Evolutionary conservation across 1,139 yeast genomes (phyloP).

Genomic region (Tardiomyces blankii): DNA sequence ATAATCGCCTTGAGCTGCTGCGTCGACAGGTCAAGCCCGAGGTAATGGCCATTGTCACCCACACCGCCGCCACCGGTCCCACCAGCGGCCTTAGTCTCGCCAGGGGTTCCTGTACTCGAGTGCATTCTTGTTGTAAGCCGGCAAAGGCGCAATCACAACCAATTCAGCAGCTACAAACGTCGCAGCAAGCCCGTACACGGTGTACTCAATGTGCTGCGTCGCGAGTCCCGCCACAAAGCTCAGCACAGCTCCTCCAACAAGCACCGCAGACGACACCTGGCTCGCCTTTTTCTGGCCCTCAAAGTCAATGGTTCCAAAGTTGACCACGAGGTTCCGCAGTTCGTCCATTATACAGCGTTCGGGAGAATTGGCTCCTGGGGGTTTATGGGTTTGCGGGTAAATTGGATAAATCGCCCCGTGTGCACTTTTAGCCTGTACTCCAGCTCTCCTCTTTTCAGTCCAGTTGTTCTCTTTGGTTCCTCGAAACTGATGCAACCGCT

Average conservation of each 20-base stretch:
- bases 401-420: background rate
- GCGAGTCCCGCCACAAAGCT: constrained; percentile 38
- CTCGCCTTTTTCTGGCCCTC: constrained; percentile 44
- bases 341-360: constrained; percentile 14
- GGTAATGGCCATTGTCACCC: constrained; percentile 8
- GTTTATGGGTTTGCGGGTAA: background rate
- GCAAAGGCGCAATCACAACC: constrained; percentile 46
- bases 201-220: constrained; percentile 30
- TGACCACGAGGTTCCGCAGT: constrained; percentile 26
- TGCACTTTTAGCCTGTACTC: too few species aligned
- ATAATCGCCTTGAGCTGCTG: constrained; percentile 78
- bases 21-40: constrained; percentile 83
- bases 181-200: constrained; percentile 30
- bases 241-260: constrained; percentile 27
- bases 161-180: constrained; percentile 28
- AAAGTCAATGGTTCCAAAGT: constrained; percentile 45
- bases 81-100: background rate
- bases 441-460: too few species aligned
- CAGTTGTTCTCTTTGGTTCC: too few species aligned
- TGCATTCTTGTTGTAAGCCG: constrained; percentile 38
- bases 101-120: constrained; percentile 26
- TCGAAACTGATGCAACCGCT: too few species aligned
- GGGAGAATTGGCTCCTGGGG: background rate
- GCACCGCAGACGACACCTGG: constrained; percentile 13
- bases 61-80: too few species aligned